These are phyloP conservation scores for Boletales sp. DNA, from an alignment of 768 basidiomycete genomes.

Conservation along the genomic window DNA sequence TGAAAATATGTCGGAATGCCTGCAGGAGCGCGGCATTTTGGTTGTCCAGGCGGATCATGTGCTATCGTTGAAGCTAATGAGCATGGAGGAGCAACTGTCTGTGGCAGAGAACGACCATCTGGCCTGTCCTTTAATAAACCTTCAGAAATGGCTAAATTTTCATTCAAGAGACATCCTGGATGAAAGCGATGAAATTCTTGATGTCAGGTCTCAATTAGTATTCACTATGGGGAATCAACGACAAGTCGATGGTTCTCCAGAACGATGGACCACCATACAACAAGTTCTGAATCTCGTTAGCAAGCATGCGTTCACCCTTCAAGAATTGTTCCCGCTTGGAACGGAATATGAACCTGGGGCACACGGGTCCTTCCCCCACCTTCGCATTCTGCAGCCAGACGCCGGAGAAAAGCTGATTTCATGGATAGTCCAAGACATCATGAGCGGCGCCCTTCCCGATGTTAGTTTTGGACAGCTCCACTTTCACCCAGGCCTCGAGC, in stretches of 20 bases:
- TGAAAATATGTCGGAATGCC: slow-evolving; percentile 34
- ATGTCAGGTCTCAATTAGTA: slow-evolving; percentile 30
- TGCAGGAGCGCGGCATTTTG: slow-evolving; percentile 35
- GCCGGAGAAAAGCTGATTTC: slow-evolving; percentile 3
- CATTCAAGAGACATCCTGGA: slow-evolving; percentile 21
- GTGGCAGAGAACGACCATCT: background rate
- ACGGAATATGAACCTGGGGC: slow-evolving; percentile 1
- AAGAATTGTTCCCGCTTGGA: background rate
- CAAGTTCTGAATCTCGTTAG: slow-evolving; percentile 21
- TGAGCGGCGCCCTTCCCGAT: slow-evolving; percentile 8
- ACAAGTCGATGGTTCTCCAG: slow-evolving; percentile 27
- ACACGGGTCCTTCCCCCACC: slow-evolving; percentile 13
- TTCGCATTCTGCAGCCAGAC: slow-evolving; percentile 9
- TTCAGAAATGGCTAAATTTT: slow-evolving; percentile 18
- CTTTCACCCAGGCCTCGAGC: background rate
- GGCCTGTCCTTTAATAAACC: slow-evolving; percentile 18
- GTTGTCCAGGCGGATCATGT: slow-evolving; percentile 50
- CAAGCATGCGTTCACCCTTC: slow-evolving; percentile 1
- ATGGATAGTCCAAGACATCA: slow-evolving; percentile 3
- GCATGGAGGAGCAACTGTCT: slow-evolving; percentile 33
- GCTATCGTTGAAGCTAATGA: slow-evolving; percentile 45
- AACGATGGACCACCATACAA: slow-evolving; percentile 30
- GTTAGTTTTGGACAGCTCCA: slow-evolving; percentile 11
- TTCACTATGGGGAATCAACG: slow-evolving; percentile 29
- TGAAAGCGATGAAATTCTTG: slow-evolving; percentile 26